Evolutionary conservation across 2,329 filamentous ascomycete genomes (phyloP), one percentile per base, ranked within the genome.

Genomic region (Neobulgaria alba): DNA sequence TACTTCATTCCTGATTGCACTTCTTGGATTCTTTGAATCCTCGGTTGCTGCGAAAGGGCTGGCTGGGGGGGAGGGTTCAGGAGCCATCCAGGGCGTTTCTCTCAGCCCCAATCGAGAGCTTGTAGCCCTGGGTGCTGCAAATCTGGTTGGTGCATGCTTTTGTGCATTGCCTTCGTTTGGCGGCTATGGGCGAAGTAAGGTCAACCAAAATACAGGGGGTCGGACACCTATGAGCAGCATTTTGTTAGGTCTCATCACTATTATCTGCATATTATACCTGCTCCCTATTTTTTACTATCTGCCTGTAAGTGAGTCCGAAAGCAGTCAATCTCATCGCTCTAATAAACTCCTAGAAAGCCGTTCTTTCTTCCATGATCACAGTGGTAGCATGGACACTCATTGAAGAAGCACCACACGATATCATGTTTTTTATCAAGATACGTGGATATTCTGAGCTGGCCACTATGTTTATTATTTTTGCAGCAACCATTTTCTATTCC

Each of bases 1-100:
- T 38, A 96, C 92, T 0, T 84, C 87, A 0, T 95, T 98, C 57
- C 71, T 96, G 39, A 95, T 98, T 49, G 87, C 89, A 1, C 71
- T 98, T 17, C 78, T 98, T 0, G 92, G 92, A n/a, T 98, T 98
- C 64, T 98, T 98, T 55, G 92, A 98, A 63, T 95, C 87, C 2
- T 95, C 88, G 0, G 88, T 98, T 10, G 92, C 92, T 1, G 92
- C 92, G 26, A 96, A 96, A 64, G 90, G 85, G 47, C 67, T 98
- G 2, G 84, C 83, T 10, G 68, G 67, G 35, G 69, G 68, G 5
- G 75, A 67, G 41, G 62, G 59, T 9, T 66, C 76, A 31, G 76
- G 82, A 48, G 77, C 77, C 8, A 81, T 95, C 21, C 75, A 85
- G 45, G 83, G 79, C 21, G 86, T 95, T 59, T 77, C 83, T 38